Percentiles rank a stretch among this genome's conserved stretches.
Evolutionary conservation across 2,329 filamentous ascomycete species (phyloP).

Genomic region (Cyphellophora europaea): DNA sequence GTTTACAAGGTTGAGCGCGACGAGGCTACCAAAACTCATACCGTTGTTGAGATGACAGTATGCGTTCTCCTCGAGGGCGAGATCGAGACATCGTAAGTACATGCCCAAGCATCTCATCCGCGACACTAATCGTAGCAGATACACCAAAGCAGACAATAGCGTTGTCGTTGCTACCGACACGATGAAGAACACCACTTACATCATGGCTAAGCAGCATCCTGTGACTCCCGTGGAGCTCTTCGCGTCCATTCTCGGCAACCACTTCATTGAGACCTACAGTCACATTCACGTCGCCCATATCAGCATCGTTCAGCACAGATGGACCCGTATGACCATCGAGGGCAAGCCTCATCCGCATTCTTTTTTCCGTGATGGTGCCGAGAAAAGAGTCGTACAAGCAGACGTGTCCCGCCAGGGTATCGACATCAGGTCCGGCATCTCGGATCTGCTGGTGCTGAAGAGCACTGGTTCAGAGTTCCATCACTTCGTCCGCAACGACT

Average conservation of each 20-base stretch:
- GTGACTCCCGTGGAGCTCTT: conserved; percentile 91
- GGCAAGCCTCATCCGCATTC: conserved; percentile 90
- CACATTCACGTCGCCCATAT: conserved; percentile 84
- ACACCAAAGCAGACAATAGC: conserved; percentile 88
- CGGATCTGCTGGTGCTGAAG: conserved; percentile 81
- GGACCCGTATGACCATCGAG: conserved; percentile 80
- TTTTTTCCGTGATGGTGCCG: conserved; percentile 81
- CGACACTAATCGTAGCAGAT: conserved; percentile 42
- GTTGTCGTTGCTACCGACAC: conserved; percentile 94
- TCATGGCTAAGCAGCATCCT: conserved; percentile 87
- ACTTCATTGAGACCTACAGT: conserved; percentile 79
- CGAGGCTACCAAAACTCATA: conserved; percentile 65
- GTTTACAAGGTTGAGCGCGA: conserved; percentile 90
- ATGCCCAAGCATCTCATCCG: neutral
- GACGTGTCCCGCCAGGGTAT: conserved; percentile 62
- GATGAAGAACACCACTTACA: conserved; percentile 96
- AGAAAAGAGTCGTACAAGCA: conserved; percentile 76
- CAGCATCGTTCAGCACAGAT: conserved; percentile 74
- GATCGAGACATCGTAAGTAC: conserved; percentile 67
- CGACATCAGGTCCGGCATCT: conserved; percentile 66
- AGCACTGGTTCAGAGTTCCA: conserved; percentile 95
- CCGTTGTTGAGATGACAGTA: conserved; percentile 90
- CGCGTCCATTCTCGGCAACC: conserved; percentile 70
- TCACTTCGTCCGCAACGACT: conserved; percentile 87
- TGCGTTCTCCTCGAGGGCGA: conserved; percentile 86